A percentile compares a stretch with the other conserved stretches of the same genome.
Conservation (phyloP, 768 basidiomycete genomes). For the Auriculariales sp. region DNA sequence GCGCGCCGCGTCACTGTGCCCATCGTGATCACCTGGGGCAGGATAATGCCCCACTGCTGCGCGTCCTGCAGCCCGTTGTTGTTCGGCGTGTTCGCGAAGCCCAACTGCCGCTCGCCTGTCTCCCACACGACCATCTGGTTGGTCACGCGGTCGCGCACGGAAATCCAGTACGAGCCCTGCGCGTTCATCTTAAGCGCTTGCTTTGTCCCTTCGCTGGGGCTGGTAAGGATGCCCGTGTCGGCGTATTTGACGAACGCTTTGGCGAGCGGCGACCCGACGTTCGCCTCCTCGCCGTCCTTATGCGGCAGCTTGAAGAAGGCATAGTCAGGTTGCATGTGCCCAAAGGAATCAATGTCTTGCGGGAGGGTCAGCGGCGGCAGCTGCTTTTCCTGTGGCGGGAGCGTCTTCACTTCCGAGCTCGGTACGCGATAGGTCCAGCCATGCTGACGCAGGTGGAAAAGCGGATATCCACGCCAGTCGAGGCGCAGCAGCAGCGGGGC, state of each 20-base stretch:
- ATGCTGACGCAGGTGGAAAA: constrained; percentile 73
- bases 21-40: constrained; percentile 96
- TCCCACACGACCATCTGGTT: constrained; percentile 93
- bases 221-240: constrained; percentile 74
- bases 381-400: constrained; percentile 11
- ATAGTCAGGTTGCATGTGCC: constrained; percentile 33
- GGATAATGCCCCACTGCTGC: constrained; percentile 74
- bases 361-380: constrained; percentile 47
- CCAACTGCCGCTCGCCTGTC: constrained; percentile 33
- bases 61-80: constrained; percentile 9
- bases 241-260: constrained; percentile 84
- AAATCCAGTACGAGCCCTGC: constrained; percentile 96
- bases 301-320: constrained; percentile 89
- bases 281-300: constrained; percentile 86
- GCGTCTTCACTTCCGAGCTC: not conserved
- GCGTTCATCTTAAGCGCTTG: constrained; percentile 86
- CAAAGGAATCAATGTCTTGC: constrained; percentile 34
- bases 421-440: constrained; percentile 87
- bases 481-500: constrained; percentile 76
- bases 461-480: constrained; percentile 76
- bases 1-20: constrained; percentile 95
- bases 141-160: constrained; percentile 76
- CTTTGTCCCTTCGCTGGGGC: constrained; percentile 65
- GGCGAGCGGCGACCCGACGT: constrained; percentile 84
- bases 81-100: constrained; percentile 21